Conservation (phyloP, 768 basidiomycete species). For the Mycena maculata region DNA sequence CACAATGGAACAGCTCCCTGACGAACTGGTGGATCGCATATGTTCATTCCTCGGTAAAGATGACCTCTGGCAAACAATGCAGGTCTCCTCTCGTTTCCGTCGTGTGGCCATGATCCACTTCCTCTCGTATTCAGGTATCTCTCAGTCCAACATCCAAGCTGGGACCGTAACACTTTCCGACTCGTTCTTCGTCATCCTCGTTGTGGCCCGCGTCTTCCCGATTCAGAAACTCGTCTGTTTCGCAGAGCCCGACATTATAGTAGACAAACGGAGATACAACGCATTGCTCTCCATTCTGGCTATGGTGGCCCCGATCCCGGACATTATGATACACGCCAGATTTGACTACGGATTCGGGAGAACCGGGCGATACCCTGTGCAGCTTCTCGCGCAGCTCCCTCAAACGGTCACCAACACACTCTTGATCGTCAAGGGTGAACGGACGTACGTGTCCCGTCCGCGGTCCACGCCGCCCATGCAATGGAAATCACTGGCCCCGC, state of each 20-base stretch:
- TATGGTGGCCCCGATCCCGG: conserved; percentile 23
- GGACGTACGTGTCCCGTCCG: conserved; percentile 18
- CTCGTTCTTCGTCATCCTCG: conserved; percentile 27
- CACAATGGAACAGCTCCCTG: conserved; percentile 22
- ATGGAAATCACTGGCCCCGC: conserved; percentile 29
- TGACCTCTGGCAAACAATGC: conserved; percentile 12
- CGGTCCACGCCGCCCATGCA: conserved; percentile 13
- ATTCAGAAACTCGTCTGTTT: conserved; percentile 28
- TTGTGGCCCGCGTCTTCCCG: conserved; percentile 21
- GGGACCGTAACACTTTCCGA: conserved; percentile 24
- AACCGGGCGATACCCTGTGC: conserved; percentile 3
- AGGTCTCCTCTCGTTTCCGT: conserved; percentile 14
- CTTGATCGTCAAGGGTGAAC: conserved; percentile 7
- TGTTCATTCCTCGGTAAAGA: neutral
- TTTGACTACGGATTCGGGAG: conserved; percentile 8
- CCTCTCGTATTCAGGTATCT: conserved; percentile 18
- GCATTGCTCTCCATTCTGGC: conserved; percentile 9
- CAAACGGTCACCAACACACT: neutral
- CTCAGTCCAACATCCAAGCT: conserved; percentile 16
- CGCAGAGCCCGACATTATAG: neutral
- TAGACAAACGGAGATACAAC: neutral
- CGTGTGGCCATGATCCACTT: conserved; percentile 17
- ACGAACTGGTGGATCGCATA: conserved; percentile 30
- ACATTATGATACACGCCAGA: conserved; percentile 25
- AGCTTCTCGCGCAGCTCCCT: conserved; percentile 20